Percentiles rank a stretch among this genome's conserved stretches.
phyloP scores from a whole-genome alignment of 2,329 filamentous ascomycete genomes.

The Aureobasidium namibiae region DNA sequence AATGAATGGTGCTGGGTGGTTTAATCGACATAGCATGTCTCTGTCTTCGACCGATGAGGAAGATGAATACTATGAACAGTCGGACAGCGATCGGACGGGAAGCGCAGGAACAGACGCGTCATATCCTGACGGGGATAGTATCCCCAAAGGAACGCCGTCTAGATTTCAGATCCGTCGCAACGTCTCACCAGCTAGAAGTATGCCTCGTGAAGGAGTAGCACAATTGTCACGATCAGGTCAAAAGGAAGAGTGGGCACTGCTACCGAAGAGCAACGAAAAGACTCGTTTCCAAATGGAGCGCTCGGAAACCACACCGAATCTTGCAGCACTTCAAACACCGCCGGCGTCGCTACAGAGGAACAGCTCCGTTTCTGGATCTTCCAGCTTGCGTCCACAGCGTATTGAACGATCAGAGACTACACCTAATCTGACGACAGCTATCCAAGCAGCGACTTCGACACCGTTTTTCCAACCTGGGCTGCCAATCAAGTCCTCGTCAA shows the following conservation, averaged over 20 bases:
- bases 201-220: conserved; percentile 18
- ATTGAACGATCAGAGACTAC: conserved; percentile 7
- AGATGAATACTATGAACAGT: conserved; percentile 8
- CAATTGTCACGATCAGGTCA: neutral
- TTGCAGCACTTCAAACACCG: neutral
- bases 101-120: conserved; percentile 20
- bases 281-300: neutral
- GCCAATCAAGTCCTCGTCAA: neutral
- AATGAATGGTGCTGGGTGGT: neutral
- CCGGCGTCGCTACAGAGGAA: neutral
- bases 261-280: neutral
- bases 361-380: neutral
- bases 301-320: conserved; percentile 7
- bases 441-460: neutral
- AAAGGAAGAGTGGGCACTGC: neutral
- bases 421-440: neutral
- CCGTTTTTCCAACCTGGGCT: neutral
- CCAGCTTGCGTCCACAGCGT: neutral
- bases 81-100: conserved; percentile 16
- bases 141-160: conserved; percentile 27
- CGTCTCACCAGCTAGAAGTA: conserved; percentile 16
- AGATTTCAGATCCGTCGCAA: conserved; percentile 24
- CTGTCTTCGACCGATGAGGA: conserved; percentile 16
- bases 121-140: conserved; percentile 27
- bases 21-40: conserved; percentile 6